phyloP scores from a whole-genome alignment of 1,284 basidiomycete genomes.

The Cystobasidiaceae sp. region DNA sequence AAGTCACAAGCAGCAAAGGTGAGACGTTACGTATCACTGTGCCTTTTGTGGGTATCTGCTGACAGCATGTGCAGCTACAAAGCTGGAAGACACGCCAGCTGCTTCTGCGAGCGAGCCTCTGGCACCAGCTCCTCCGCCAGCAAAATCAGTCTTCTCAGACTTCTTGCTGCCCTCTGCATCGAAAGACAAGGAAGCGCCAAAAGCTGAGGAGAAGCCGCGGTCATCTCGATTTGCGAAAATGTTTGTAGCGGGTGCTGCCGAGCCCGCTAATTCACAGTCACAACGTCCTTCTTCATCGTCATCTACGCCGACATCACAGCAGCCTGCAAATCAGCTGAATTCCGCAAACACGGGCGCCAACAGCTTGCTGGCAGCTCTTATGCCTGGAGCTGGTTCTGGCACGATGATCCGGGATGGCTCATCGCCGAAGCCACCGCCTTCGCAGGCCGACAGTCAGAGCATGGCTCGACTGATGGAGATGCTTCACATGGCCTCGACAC shows the following conservation, averaged over 20 bases:
- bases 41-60: background rate
- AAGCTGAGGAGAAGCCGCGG: slow-evolving; percentile 20
- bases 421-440: background rate
- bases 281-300: background rate
- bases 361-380: background rate
- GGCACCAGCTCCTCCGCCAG: background rate
- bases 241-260: background rate
- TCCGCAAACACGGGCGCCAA: background rate
- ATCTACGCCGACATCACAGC: background rate
- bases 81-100: background rate
- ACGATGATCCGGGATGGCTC: background rate
- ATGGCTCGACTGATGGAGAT: slow-evolving; percentile 30
- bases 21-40: background rate
- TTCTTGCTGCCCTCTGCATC: slow-evolving; percentile 17
- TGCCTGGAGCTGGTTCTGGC: background rate
- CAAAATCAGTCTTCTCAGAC: slow-evolving; percentile 30
- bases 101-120: background rate
- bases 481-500: slow-evolving; percentile 27
- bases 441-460: slow-evolving; percentile 20
- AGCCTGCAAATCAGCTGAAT: background rate
- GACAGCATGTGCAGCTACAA: background rate
- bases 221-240: slow-evolving; percentile 22
- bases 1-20: background rate
- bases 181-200: background rate
- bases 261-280: background rate